Conservation (phyloP, 139 green algal species). For the Trebouxia sp. region DNA sequence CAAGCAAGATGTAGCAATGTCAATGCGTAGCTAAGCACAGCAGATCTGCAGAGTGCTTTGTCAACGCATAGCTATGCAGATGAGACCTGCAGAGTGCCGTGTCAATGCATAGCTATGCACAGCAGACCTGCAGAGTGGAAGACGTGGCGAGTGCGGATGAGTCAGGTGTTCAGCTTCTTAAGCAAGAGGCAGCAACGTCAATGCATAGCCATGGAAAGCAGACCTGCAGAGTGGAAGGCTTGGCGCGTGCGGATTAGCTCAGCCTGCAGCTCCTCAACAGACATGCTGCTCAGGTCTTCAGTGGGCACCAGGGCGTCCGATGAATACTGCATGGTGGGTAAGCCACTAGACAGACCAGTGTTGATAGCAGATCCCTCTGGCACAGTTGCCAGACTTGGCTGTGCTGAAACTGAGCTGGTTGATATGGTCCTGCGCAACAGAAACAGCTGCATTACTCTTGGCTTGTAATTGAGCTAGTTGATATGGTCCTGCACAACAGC, state of each 20-base stretch:
- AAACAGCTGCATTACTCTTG: no score
- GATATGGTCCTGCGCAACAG: constrained; percentile 17
- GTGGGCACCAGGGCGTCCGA: not conserved
- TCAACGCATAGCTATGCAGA: no score
- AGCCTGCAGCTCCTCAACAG: constrained; percentile 19
- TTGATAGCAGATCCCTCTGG: constrained; percentile 11
- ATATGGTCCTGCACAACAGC: constrained; percentile 17
- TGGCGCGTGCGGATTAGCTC: constrained; percentile 13
- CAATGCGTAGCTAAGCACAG: no score
- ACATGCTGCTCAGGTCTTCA: constrained; percentile 24
- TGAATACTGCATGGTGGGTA: not conserved
- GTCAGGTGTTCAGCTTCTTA: no score
- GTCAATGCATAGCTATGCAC: no score
- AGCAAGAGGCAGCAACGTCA: no score
- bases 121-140: no score
- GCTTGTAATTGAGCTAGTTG: not conserved
- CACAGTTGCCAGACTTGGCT: constrained; percentile 14
- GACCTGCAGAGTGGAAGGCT: constrained; percentile 10
- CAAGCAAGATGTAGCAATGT: no score
- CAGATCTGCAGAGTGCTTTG: no score
- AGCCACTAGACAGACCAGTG: not conserved
- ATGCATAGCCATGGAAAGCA: no score
- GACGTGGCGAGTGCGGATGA: no score
- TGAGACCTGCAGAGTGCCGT: no score
- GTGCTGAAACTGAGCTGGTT: not conserved